Evolutionary conservation across 2,329 filamentous ascomycete species (phyloP), one percentile per base, ranked within the genome.

Genomic region (Aureobasidium sp.): DNA sequence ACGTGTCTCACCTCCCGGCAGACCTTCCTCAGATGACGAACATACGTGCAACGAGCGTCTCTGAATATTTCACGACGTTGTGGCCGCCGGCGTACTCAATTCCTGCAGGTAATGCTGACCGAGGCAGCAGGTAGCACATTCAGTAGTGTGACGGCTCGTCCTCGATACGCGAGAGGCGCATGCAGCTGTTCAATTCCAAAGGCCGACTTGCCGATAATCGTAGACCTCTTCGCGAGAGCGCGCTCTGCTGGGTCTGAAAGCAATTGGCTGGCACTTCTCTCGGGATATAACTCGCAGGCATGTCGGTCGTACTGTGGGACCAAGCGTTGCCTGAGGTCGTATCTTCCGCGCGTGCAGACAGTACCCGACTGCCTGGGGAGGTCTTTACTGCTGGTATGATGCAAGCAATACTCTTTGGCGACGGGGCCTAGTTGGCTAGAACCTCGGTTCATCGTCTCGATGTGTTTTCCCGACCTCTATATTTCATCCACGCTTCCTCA

Each of bases 281-380:
- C 55, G 55, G 55, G 22, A 48, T 31, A 29, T 14, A 37, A 48
- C 12, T 48, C 31, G 55, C 31, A 48, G 55, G 42, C 42, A 58
- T 20, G 42, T 58, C 55, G 55, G 55, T 48, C 41, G 29, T 58
- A 58, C 55, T 58, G 55, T 58, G 55, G 55, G 31, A 58, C 55
- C 55, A 48, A 48, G 17, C 37, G 42, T 48, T 58, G 55, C 55
- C 41, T 47, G 55, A 58, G 55, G 42, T 48, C 42, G 55, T 48
- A 29, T 58, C 20, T 58, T 47, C 37, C 41, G n/a, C 20, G 39
- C 41, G 36, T 48, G 55, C 55, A 39, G 55, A 42, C 20, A 58
- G 37, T 12, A 20, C 11, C 31, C 34, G 53, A 29, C n/a, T 41
- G n/a, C 9, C 9, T 48, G 31, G 31, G 11, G 25, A 29, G 1